phyloP scores from a whole-genome alignment of 768 basidiomycete species.

The Tylopilus rubrobrunneus region DNA sequence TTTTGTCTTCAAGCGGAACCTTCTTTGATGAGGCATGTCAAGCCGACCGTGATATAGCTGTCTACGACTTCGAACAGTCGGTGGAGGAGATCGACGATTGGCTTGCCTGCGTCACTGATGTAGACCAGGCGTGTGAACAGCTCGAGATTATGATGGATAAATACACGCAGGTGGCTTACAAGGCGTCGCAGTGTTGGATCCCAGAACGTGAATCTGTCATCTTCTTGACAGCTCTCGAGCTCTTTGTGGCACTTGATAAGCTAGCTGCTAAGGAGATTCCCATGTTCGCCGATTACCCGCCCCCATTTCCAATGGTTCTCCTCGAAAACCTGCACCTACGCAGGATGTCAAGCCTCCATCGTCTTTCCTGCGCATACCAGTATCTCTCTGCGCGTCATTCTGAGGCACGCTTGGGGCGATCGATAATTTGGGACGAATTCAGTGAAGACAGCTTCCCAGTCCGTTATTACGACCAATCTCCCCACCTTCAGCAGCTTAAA shows the following conservation, averaged over 20 bases:
- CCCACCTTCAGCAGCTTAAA: neutral
- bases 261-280: neutral
- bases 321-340: neutral
- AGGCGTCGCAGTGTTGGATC: neutral
- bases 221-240: conserved; percentile 31
- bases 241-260: neutral
- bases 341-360: neutral
- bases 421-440: neutral
- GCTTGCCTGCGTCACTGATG: conserved; percentile 16
- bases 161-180: conserved; percentile 25
- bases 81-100: conserved; percentile 33
- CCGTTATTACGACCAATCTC: neutral
- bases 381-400: neutral
- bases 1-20: conserved; percentile 10
- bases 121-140: conserved; percentile 9
- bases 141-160: conserved; percentile 17
- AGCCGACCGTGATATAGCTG: conserved; percentile 12
- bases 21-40: conserved; percentile 6
- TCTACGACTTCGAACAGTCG: conserved; percentile 36
- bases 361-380: neutral
- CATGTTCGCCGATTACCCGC: neutral
- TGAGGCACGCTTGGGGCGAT: neutral
- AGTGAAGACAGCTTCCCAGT: neutral
- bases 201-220: conserved; percentile 38
- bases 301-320: neutral